Conservation (phyloP, 495 filamentous ascomycete genomes). For the Aspergillus baeticus region DNA sequence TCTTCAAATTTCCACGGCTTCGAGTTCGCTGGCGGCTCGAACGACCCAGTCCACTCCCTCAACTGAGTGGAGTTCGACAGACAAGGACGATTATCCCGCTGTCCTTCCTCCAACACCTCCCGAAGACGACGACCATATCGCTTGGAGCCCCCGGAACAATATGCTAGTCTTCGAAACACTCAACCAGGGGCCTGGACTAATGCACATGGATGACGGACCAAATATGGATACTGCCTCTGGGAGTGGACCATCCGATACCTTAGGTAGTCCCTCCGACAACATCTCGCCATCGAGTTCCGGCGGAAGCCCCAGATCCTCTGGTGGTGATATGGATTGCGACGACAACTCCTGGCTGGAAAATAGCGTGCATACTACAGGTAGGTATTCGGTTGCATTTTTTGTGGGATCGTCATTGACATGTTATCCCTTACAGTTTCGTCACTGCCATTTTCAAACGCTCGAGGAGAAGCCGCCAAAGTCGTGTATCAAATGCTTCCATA, state of each 20-base stretch:
- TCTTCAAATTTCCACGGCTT: conserved; percentile 37
- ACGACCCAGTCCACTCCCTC: conserved; percentile 23
- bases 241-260: conserved; percentile 25
- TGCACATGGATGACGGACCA: conserved; percentile 38
- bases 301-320: conserved; percentile 34
- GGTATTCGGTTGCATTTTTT: conserved; percentile 10
- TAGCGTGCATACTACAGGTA: conserved; percentile 43
- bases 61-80: conserved; percentile 29
- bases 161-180: conserved; percentile 37
- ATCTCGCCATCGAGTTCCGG: conserved; percentile 36
- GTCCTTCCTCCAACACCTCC: conserved; percentile 42
- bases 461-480: conserved; percentile 49
- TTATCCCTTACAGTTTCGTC: conserved; percentile 32
- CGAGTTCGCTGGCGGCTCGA: conserved; percentile 34
- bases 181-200: conserved; percentile 28
- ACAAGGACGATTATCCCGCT: conserved; percentile 36
- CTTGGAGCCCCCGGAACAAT: conserved; percentile 36
- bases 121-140: conserved; percentile 43
- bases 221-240: conserved; percentile 31
- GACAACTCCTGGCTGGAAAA: conserved; percentile 45
- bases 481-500: conserved; percentile 64
- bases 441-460: conserved; percentile 32
- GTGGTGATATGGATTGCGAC: conserved; percentile 43
- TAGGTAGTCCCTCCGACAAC: conserved; percentile 38
- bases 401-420: conserved; percentile 7